Evolutionary conservation across 768 basidiomycete genomes (phyloP).

Genomic region (Leccinum sublutescens): DNA sequence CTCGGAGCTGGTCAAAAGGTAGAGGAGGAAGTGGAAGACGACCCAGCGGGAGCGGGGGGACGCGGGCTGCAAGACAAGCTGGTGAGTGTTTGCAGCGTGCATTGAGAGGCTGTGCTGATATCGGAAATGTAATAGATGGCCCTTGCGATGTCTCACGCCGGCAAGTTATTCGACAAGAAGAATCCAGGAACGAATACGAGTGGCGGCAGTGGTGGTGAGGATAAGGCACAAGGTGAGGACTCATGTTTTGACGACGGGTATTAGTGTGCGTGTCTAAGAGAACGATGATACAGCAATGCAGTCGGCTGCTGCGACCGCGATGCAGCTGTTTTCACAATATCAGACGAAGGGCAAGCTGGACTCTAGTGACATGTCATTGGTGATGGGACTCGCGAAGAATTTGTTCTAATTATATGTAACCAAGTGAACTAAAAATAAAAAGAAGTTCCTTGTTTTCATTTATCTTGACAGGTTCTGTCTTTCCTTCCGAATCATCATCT

Average conservation of each 20-base stretch:
- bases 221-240: conserved; percentile 29
- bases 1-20: neutral
- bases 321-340: conserved; percentile 27
- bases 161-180: conserved; percentile 35
- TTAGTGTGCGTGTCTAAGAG: neutral
- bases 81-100: conserved; percentile 14
- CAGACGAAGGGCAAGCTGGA: conserved; percentile 27
- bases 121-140: conserved; percentile 16
- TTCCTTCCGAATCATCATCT: neutral
- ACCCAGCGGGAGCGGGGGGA: neutral
- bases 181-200: conserved; percentile 15
- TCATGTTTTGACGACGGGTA: neutral
- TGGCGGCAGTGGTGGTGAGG: neutral
- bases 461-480: too few species aligned
- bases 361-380: conserved; percentile 28
- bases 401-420: conserved; percentile 6
- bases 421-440: neutral
- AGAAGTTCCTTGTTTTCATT: too few species aligned
- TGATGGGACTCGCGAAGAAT: conserved; percentile 28
- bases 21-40: conserved; percentile 11
- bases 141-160: conserved; percentile 33
- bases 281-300: conserved; percentile 26
- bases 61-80: conserved; percentile 32
- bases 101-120: neutral
- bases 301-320: conserved; percentile 30